These are phyloP conservation scores for Combretum micranthum DNA, from an alignment of 345 rosid species.

Conservation along the genomic window DNA sequence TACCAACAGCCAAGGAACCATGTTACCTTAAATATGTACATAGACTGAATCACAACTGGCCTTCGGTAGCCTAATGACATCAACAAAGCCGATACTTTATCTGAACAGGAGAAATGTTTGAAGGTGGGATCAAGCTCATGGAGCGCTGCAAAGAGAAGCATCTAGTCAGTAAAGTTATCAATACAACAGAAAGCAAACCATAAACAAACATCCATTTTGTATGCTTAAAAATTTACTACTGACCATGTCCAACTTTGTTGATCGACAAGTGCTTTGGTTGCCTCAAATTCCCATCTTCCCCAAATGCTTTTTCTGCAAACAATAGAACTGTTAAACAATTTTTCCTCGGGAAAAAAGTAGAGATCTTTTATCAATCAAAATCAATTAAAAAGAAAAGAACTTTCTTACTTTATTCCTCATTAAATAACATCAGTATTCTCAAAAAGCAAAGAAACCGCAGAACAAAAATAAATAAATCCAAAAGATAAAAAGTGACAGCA, in stretches of 20 bases:
- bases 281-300: slow-evolving; percentile 61
- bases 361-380: no score
- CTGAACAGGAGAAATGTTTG: slow-evolving; percentile 53
- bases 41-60: slow-evolving; percentile 77
- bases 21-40: slow-evolving; percentile 89
- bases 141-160: slow-evolving; percentile 46
- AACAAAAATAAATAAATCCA: neutral
- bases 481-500: neutral
- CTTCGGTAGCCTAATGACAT: slow-evolving; percentile 68
- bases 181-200: neutral
- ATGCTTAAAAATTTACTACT: neutral
- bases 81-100: slow-evolving; percentile 50
- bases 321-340: neutral
- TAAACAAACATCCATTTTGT: no score
- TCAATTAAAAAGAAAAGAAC: no score
- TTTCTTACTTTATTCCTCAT: no score
- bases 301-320: slow-evolving; percentile 82
- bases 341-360: no score
- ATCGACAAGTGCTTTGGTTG: slow-evolving; percentile 84
- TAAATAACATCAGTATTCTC: no score
- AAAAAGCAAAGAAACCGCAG: no score
- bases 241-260: slow-evolving; percentile 98
- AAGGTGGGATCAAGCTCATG: slow-evolving; percentile 81
- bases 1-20: slow-evolving; percentile 2
- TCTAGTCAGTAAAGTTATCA: slow-evolving; percentile 6